phyloP scores from a whole-genome alignment of 768 basidiomycete species.

The Lentinula boryana region DNA sequence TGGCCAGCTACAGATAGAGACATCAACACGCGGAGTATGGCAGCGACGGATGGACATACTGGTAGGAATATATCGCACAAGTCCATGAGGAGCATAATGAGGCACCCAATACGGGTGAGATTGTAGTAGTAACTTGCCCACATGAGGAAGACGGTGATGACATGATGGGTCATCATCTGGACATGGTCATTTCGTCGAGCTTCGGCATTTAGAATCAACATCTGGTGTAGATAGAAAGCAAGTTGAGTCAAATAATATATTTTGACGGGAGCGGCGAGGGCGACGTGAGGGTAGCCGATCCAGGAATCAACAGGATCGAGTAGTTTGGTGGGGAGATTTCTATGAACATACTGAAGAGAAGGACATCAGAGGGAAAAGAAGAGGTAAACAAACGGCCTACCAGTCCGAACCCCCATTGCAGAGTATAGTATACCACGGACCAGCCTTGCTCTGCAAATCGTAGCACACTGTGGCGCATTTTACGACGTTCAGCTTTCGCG shows the following conservation, averaged over 20 bases:
- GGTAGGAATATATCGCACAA: conserved; percentile 89
- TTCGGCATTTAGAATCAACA: conserved; percentile 90
- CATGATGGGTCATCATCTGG: conserved; percentile 96
- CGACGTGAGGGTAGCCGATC: conserved; percentile 77
- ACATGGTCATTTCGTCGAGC: conserved; percentile 86
- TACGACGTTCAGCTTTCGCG: conserved; percentile 33
- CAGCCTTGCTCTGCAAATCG: conserved; percentile 97
- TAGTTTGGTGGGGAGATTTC: conserved; percentile 58
- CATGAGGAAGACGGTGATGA: conserved; percentile 82
- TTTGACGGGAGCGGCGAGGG: conserved; percentile 77
- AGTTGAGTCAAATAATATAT: conserved; percentile 84
- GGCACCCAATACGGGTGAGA: conserved; percentile 83
- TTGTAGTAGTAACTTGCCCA: conserved; percentile 72
- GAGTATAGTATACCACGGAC: conserved; percentile 74
- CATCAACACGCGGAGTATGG: background rate
- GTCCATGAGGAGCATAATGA: conserved; percentile 92
- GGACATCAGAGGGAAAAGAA: conserved; percentile 8
- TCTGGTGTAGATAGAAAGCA: conserved; percentile 88
- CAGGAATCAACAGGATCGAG: conserved; percentile 66
- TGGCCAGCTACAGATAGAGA: conserved; percentile 58
- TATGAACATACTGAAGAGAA: conserved; percentile 68
- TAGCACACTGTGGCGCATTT: conserved; percentile 64
- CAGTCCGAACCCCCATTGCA: conserved; percentile 73
- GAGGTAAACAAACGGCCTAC: conserved; percentile 47
- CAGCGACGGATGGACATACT: conserved; percentile 39